Evolutionary conservation across 108 stramenopile species (phyloP).

Genomic region (Fistulifera pelliculosa): DNA sequence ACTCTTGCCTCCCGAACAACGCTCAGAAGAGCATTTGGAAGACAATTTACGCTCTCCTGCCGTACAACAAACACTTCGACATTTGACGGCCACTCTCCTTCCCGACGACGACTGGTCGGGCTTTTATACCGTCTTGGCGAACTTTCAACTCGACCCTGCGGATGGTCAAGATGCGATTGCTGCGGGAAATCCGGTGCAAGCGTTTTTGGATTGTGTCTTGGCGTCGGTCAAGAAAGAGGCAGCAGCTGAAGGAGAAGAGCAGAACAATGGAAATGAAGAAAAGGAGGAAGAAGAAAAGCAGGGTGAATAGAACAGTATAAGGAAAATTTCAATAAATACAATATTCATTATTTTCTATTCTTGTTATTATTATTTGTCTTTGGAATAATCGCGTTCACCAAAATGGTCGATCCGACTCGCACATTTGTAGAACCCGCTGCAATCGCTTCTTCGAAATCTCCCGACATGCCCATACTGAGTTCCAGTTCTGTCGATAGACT

Average conservation of each 20-base stretch:
- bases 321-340: too few species aligned
- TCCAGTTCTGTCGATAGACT: conserved; percentile 49
- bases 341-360: too few species aligned
- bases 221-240: conserved; percentile 42
- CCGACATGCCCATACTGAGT: conserved; percentile 98
- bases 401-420: conserved; percentile 94
- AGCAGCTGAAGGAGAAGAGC: conserved; percentile 12
- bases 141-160: conserved; percentile 65
- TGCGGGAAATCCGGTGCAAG: conserved; percentile 57
- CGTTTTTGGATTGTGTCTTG: conserved; percentile 58
- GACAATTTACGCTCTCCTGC: conserved; percentile 65
- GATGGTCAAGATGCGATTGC: conserved; percentile 41
- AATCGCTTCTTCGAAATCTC: conserved; percentile 94
- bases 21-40: conserved; percentile 38
- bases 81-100: conserved; percentile 52
- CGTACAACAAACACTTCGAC: conserved; percentile 59
- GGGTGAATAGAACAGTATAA: too few species aligned
- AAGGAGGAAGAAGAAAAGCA: conserved; percentile 9
- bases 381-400: conserved; percentile 86
- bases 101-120: conserved; percentile 46
- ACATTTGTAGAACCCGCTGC: conserved; percentile 86
- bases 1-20: conserved; percentile 55
- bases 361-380: neutral
- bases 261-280: conserved; percentile 16
- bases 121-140: conserved; percentile 67